Base-by-base conservation (phyloP, 345 rosid species). In the Capsella bursapastoris region DNA sequence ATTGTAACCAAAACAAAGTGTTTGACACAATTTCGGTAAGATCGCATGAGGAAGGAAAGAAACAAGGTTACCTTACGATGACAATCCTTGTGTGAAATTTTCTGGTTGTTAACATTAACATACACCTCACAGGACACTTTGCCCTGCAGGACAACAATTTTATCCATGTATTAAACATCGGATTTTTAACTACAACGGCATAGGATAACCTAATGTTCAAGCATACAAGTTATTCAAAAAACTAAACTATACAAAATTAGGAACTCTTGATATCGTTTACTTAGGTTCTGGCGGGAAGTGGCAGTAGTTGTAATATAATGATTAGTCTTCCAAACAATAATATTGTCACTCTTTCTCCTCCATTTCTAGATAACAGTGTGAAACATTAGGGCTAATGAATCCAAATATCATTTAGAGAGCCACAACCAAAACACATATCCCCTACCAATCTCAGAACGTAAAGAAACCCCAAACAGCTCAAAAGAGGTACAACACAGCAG, bases 121-220 rank as follows among this genome's bases (percentile, higher is more conserved):
- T 76, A 84, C 47, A 91, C 87, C 77, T 91, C 91, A 58, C 97
- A 89, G 0, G 87, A 82, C 57, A 87, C 87, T 78, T 82, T 84
- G 50, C 84, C 91, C 96, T 94, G 81, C 32, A 58, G 12, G 38
- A 9, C 53, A 81, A 57, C 59, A 72, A 27, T 48, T 57, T 37
- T 40, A 40, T 40, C 60, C 57, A 48, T 38, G 11, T 27, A 38
- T 43, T 50, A 50, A 14, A 50, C 68, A 68, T 40, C 50, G 16
- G 7, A 38, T 28, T 13, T 49, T 40, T 51, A 11, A 44, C 59
- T 31, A 44, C 53, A 4, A 53, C 8, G 4, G 25, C 37, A 38
- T 0, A 40, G 55, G 25, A 64, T 22, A 37, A 49, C 16, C 2
- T 28, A 40, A 61, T 48, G 15, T 6, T 8, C 59, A 59, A 47